Percentiles rank a stretch among this genome's conserved stretches.
Evolutionary conservation across 2,329 filamentous ascomycete species (phyloP).

Genomic region (Cladosporium halotolerans): DNA sequence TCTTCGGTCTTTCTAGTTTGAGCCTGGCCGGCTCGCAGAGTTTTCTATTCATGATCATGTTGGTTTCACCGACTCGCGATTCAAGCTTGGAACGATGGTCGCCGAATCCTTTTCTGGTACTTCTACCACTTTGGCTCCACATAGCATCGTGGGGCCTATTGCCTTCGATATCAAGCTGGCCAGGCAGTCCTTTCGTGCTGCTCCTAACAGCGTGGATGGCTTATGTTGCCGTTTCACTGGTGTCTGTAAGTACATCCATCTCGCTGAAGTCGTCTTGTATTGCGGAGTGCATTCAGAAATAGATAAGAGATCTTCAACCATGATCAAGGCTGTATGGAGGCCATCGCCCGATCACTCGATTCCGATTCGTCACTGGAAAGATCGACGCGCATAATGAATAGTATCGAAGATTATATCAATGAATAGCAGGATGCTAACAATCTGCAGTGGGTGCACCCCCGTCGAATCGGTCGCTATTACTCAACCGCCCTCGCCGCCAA

Average conservation of each 20-base stretch:
- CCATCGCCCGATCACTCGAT: too few relatives aligned
- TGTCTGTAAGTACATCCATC: conserved; percentile 2
- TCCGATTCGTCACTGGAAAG: too few relatives aligned
- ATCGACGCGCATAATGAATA: too few relatives aligned
- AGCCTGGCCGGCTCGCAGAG: conserved; percentile 6
- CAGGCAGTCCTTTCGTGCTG: neutral
- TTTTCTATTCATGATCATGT: conserved; percentile 1
- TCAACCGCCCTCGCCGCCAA: neutral
- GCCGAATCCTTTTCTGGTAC: neutral
- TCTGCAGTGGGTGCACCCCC: conserved; percentile 6
- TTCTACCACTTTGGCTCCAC: neutral
- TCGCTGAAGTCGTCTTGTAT: too few relatives aligned
- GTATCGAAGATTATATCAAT: neutral
- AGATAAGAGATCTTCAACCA: too few relatives aligned
- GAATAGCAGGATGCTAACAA: neutral
- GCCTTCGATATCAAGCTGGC: neutral
- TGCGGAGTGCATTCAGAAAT: too few relatives aligned
- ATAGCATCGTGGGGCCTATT: neutral
- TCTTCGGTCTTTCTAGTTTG: neutral
- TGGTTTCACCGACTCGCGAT: conserved; percentile 8
- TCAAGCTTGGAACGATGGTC: conserved; percentile 8
- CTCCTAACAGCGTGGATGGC: neutral
- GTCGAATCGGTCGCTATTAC: conserved; percentile 4
- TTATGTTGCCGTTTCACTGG: neutral
- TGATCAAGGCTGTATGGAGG: too few relatives aligned